A percentile compares a stretch with the other conserved stretches of the same genome.
Evolutionary conservation across 2,329 filamentous ascomycete species (phyloP).

Genomic region (Ophiostoma perfectum): DNA sequence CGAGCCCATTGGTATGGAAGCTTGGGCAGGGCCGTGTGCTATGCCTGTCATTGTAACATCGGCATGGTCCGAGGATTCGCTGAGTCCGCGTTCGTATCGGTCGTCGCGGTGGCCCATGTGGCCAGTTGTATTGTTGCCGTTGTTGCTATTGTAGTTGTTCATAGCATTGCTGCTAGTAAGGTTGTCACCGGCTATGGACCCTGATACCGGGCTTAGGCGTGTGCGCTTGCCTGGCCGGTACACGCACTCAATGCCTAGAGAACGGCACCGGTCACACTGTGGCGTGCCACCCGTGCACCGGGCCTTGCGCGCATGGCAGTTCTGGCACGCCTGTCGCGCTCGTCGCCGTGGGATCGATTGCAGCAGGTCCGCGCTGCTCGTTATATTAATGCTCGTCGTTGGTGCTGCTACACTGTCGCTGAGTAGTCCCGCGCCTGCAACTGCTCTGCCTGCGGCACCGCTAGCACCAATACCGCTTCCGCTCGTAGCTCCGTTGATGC

Average conservation of each 20-base stretch:
- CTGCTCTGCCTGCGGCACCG: background rate
- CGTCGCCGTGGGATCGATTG: constrained; percentile 46
- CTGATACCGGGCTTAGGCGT: constrained; percentile 24
- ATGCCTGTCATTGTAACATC: constrained; percentile 15
- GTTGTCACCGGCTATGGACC: constrained; percentile 13
- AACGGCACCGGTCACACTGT: constrained; percentile 48
- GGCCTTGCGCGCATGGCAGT: constrained; percentile 54
- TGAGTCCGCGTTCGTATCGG: constrained; percentile 30
- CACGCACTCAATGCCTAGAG: constrained; percentile 51
- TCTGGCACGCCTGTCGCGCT: constrained; percentile 52
- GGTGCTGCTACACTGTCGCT: background rate
- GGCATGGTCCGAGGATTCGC: constrained; percentile 27
- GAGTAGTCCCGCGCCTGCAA: background rate
- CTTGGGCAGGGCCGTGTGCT: background rate
- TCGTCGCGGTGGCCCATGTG: constrained; percentile 4
- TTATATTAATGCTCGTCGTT: background rate
- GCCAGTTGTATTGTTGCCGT: constrained; percentile 26
- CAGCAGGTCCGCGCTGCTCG: constrained; percentile 28
- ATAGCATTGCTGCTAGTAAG: background rate
- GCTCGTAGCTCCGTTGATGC: constrained; percentile 29
- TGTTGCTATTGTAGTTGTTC: constrained; percentile 22
- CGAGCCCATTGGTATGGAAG: background rate
- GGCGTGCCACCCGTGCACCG: constrained; percentile 54
- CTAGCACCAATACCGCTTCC: background rate
- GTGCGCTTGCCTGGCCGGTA: constrained; percentile 47